phyloP scores from a whole-genome alignment of 129 eudicot genomes.

The Flaveria sonorensis region DNA sequence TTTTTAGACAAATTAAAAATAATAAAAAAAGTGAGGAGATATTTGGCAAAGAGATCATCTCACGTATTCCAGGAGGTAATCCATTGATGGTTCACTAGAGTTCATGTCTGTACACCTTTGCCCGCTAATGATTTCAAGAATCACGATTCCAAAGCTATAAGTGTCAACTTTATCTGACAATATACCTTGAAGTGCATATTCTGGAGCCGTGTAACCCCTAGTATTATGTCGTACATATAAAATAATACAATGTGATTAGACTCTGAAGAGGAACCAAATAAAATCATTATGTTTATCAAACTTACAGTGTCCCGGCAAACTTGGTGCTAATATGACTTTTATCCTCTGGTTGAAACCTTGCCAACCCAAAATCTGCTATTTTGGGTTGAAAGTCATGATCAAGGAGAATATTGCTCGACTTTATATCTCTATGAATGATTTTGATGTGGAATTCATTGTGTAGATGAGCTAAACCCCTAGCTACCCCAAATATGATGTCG shows the following conservation, averaged over 20 bases:
- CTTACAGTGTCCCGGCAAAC: slow-evolving; percentile 84
- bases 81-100: slow-evolving; percentile 37
- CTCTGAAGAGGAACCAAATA: neutral
- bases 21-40: neutral
- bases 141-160: slow-evolving; percentile 69
- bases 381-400: slow-evolving; percentile 58
- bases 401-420: slow-evolving; percentile 69
- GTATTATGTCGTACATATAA: neutral
- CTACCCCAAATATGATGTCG: slow-evolving; percentile 61
- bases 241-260: neutral
- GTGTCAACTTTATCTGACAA: slow-evolving; percentile 78
- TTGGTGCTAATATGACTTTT: slow-evolving; percentile 69
- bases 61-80: slow-evolving; percentile 68
- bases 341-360: slow-evolving; percentile 68
- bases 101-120: slow-evolving; percentile 50
- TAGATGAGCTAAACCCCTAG: slow-evolving; percentile 69
- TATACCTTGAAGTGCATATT: slow-evolving; percentile 69
- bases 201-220: slow-evolving; percentile 87
- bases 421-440: slow-evolving; percentile 76
- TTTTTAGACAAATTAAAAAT: neutral
- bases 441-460: slow-evolving; percentile 69
- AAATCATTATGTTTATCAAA: neutral
- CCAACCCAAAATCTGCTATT: slow-evolving; percentile 84
- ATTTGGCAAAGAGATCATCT: slow-evolving; percentile 1
- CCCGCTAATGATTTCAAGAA: slow-evolving; percentile 75